Percentiles rank a stretch among this genome's conserved stretches.
Conservation (phyloP, 495 filamentous ascomycete genomes). For the Evernia prunastri region DNA sequence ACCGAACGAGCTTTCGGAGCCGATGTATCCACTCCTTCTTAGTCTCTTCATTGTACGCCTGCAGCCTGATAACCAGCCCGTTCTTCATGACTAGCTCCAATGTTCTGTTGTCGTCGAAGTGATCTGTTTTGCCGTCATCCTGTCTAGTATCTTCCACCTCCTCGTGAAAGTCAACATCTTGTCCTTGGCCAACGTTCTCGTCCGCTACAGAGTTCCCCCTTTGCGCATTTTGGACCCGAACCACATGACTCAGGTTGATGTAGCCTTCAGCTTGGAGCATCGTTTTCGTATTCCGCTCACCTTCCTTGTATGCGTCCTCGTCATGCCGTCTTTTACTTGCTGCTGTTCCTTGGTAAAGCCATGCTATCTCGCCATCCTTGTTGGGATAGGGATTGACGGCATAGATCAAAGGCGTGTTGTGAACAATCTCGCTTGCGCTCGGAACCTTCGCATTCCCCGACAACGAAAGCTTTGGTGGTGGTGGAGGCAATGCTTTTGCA, state of each 20-base stretch:
- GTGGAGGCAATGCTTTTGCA: constrained; percentile 56
- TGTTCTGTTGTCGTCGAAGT: constrained; percentile 52
- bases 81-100: constrained; percentile 62
- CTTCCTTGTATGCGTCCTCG: constrained; percentile 56
- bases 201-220: constrained; percentile 47
- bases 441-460: constrained; percentile 43
- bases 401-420: constrained; percentile 56
- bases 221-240: constrained; percentile 49
- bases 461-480: constrained; percentile 51
- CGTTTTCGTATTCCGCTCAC: constrained; percentile 54
- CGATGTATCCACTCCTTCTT: constrained; percentile 61
- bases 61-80: constrained; percentile 58
- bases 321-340: constrained; percentile 45
- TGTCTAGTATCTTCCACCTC: constrained; percentile 39
- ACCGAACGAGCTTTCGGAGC: constrained; percentile 51
- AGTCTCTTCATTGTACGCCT: constrained; percentile 52
- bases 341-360: constrained; percentile 46
- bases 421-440: constrained; percentile 48
- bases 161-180: constrained; percentile 45
- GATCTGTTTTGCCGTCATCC: constrained; percentile 48
- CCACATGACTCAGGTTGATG: constrained; percentile 56
- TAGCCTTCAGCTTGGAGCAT: constrained; percentile 58
- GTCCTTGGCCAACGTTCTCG: constrained; percentile 41
- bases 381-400: constrained; percentile 58
- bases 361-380: constrained; percentile 48